Evolutionary conservation across 169 alveolate species (phyloP).

Genomic region (Plasmodium knowlesi): DNA sequence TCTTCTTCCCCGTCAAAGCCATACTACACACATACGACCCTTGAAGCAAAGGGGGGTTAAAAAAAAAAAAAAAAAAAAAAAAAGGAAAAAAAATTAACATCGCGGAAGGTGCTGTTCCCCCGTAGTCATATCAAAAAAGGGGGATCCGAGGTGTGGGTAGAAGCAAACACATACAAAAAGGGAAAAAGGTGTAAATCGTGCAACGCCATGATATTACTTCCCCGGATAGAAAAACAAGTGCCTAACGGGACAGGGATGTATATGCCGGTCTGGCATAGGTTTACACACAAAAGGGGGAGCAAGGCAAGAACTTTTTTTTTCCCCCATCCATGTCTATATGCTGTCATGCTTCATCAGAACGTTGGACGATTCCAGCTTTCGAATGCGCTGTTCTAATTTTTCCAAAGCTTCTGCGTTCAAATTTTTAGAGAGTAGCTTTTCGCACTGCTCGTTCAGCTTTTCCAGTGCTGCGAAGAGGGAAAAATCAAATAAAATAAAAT

Average conservation of each 20-base stretch:
- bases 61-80: not conserved
- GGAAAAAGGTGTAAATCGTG: not conserved
- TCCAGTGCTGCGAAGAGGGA: conserved; percentile 29
- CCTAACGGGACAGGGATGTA: not conserved
- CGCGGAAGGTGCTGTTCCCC: not conserved
- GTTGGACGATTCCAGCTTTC: conserved; percentile 54
- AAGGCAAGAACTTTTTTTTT: not conserved
- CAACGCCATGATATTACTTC: not conserved
- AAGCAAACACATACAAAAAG: not conserved
- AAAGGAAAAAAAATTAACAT: not conserved
- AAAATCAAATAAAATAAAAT: not conserved
- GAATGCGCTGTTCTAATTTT: conserved; percentile 48
- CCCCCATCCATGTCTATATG: not conserved
- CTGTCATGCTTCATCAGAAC: conserved; percentile 34
- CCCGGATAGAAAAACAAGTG: not conserved
- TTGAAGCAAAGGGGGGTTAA: not conserved
- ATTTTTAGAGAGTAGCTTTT: conserved; percentile 58
- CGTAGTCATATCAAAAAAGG: not conserved
- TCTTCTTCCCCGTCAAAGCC: not conserved
- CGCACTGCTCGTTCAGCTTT: conserved; percentile 63
- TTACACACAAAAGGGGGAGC: not conserved
- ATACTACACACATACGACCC: not conserved
- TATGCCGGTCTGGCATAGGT: not conserved
- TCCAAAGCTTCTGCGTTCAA: conserved; percentile 44
- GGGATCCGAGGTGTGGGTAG: not conserved